Conservation (phyloP, 2,329 filamentous ascomycete genomes). For the Byssothecium circinans region DNA sequence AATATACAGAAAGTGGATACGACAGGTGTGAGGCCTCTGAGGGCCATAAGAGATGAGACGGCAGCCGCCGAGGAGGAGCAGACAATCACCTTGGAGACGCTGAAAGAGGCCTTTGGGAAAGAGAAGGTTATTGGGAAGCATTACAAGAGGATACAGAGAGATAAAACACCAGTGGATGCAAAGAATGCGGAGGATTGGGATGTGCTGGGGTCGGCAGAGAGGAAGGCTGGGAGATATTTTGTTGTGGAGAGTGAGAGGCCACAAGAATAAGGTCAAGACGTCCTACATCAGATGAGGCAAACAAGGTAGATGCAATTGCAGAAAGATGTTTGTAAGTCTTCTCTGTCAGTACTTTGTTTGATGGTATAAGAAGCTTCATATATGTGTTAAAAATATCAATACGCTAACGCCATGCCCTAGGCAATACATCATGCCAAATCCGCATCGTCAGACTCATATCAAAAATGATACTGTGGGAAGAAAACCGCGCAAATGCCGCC, state of each 20-base stretch:
- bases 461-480: too few species aligned
- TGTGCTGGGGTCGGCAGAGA: slow-evolving; percentile 66
- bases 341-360: too few species aligned
- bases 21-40: slow-evolving; percentile 69
- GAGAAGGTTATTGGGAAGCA: slow-evolving; percentile 64
- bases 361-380: too few species aligned
- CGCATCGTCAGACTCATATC: too few species aligned
- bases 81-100: slow-evolving; percentile 60
- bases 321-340: background rate
- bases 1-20: slow-evolving; percentile 82
- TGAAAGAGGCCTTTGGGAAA: slow-evolving; percentile 58
- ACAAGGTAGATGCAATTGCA: background rate
- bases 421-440: too few species aligned
- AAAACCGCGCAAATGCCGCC: background rate
- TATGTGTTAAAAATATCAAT: too few species aligned
- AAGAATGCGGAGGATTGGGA: slow-evolving; percentile 67
- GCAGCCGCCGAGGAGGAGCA: slow-evolving; percentile 55
- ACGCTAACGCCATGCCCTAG: too few species aligned
- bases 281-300: background rate
- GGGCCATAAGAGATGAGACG: slow-evolving; percentile 81
- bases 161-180: slow-evolving; percentile 45
- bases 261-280: slow-evolving; percentile 20
- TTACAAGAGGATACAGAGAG: slow-evolving; percentile 53
- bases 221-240: slow-evolving; percentile 72
- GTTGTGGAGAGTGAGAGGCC: slow-evolving; percentile 67